Evolutionary conservation across 805 yeast species (phyloP).

Genomic region (Millerozyma miso): DNA sequence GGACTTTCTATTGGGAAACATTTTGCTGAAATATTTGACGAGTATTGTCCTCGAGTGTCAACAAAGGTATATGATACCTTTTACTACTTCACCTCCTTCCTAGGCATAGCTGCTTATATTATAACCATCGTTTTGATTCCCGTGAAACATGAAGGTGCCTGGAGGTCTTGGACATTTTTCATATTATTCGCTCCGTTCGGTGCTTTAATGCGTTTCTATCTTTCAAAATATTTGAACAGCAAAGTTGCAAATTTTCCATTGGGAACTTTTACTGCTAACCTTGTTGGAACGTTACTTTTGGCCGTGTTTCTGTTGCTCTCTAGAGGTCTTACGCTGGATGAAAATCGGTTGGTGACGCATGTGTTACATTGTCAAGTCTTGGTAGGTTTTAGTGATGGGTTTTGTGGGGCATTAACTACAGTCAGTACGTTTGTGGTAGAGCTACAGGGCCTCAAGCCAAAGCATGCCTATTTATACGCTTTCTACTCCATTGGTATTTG

Average conservation of each 20-base stretch:
- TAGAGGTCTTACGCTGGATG: conserved; percentile 12
- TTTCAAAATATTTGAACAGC: conserved; percentile 49
- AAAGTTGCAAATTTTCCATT: conserved; percentile 44
- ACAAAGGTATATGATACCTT: conserved; percentile 17
- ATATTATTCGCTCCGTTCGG: conserved; percentile 72
- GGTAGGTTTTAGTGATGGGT: conserved; percentile 57
- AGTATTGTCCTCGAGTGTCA: conserved; percentile 11
- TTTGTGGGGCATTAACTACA: conserved; percentile 69
- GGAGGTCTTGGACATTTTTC: conserved; percentile 70
- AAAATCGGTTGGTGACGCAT: conserved; percentile 24
- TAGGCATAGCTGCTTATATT: conserved; percentile 24
- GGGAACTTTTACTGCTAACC: conserved; percentile 49
- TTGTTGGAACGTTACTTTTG: conserved; percentile 41
- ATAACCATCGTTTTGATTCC: conserved; percentile 41
- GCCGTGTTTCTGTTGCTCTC: conserved; percentile 40
- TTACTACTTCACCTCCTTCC: conserved; percentile 12
- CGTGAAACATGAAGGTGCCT: conserved; percentile 28
- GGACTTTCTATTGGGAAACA: conserved; percentile 61
- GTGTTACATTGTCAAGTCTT: conserved; percentile 47
- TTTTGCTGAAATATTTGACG: conserved; percentile 26
- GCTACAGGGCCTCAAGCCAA: conserved; percentile 31
- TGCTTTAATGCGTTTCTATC: conserved; percentile 51
- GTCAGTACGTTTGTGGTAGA: conserved; percentile 78
- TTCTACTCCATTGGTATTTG: conserved; percentile 41
- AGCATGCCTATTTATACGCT: conserved; percentile 49